A percentile compares a stretch with the other conserved stretches of the same genome.
Conservation (phyloP, 495 filamentous ascomycete species). For the Aspergillus cristatus region DNA sequence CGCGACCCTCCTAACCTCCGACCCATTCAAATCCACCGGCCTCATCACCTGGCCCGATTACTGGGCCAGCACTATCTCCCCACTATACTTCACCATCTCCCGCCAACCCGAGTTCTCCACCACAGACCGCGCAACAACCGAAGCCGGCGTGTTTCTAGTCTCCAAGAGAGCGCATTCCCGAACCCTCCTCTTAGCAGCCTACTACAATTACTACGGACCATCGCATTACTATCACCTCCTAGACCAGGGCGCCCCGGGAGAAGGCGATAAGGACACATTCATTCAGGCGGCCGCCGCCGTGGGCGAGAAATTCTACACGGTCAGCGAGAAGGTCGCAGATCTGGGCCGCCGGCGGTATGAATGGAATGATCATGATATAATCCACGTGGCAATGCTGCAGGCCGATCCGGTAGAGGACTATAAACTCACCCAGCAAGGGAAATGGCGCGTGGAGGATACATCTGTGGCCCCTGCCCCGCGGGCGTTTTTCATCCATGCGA, state of each 20-base stretch:
- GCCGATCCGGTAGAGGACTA: constrained; percentile 26
- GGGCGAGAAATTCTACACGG: constrained; percentile 28
- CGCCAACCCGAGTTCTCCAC: constrained; percentile 19
- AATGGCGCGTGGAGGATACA: constrained; percentile 12
- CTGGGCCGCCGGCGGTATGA: constrained; percentile 13
- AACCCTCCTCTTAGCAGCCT: constrained; percentile 39
- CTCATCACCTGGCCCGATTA: constrained; percentile 48
- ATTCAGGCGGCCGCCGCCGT: constrained; percentile 38
- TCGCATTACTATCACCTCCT: constrained; percentile 42
- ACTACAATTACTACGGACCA: constrained; percentile 49
- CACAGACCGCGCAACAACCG: constrained; percentile 21
- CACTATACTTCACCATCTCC: constrained; percentile 40
- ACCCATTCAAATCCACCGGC: constrained; percentile 34
- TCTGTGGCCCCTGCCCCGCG: constrained; percentile 10
- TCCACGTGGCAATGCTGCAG: constrained; percentile 15
- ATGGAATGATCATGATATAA: neutral
- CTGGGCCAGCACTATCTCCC: constrained; percentile 36
- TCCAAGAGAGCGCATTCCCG: constrained; percentile 36
- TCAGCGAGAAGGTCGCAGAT: constrained; percentile 22
- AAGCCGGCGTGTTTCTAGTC: constrained; percentile 42
- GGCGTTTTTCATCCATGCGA: constrained; percentile 35
- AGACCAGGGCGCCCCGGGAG: constrained; percentile 36
- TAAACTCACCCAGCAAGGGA: constrained; percentile 10
- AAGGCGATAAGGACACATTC: constrained; percentile 53
- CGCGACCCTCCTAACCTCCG: constrained; percentile 24